phyloP scores from a whole-genome alignment of 352 stramenopile species.

The Phytopythium sindhum region DNA sequence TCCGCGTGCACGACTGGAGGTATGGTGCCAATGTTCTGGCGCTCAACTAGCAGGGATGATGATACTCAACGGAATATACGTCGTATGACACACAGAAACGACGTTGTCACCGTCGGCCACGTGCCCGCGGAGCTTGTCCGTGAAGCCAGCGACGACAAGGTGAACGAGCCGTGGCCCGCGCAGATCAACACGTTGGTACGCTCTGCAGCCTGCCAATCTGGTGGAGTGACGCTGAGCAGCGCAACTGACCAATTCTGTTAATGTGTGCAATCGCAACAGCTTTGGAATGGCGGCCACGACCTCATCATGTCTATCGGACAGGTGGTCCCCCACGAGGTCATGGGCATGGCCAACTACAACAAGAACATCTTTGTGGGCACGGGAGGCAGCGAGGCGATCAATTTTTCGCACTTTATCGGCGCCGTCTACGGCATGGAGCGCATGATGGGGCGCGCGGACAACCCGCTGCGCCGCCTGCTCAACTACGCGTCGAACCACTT shows the following conservation, averaged over 20 bases:
- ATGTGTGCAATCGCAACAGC: slow-evolving; percentile 18
- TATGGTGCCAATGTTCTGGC: slow-evolving; percentile 11
- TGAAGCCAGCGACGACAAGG: slow-evolving; percentile 92
- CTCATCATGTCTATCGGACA: slow-evolving; percentile 96
- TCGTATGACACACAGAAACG: slow-evolving; percentile 61
- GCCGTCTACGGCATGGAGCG: slow-evolving; percentile 98
- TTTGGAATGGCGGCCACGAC: slow-evolving; percentile 91
- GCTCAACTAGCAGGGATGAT: background rate
- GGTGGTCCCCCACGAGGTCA: slow-evolving; percentile 97
- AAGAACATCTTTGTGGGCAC: slow-evolving; percentile 98
- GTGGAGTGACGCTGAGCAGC: background rate
- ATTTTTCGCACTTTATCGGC: slow-evolving; percentile 98
- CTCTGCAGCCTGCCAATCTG: background rate
- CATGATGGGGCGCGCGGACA: slow-evolving; percentile 96
- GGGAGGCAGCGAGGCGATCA: slow-evolving; percentile 93
- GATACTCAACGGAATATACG: background rate
- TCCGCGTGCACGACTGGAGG: slow-evolving; percentile 96
- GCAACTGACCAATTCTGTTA: background rate
- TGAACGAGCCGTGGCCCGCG: slow-evolving; percentile 94
- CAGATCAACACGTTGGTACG: slow-evolving; percentile 95
- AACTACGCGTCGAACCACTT: slow-evolving; percentile 96
- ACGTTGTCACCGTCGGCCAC: slow-evolving; percentile 95
- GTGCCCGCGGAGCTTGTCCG: slow-evolving; percentile 91
- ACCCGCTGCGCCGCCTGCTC: slow-evolving; percentile 94
- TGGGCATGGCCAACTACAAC: slow-evolving; percentile 99